These are phyloP conservation scores for Cantharellus cinnabarinus DNA, from an alignment of 768 basidiomycete species.

Conservation along the genomic window DNA sequence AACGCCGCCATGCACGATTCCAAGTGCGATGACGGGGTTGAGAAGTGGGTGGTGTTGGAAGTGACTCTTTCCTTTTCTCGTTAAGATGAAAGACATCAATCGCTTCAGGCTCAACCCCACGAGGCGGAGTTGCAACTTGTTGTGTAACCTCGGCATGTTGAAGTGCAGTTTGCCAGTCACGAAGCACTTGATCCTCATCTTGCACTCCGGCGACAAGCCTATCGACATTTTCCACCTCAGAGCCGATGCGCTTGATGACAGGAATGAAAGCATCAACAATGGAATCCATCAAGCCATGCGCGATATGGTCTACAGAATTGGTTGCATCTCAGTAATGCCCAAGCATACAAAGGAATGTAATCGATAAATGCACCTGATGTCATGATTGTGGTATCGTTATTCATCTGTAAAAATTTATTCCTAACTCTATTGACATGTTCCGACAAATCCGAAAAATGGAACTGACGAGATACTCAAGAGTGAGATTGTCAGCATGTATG, in stretches of 20 bases:
- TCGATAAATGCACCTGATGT: conserved; percentile 36
- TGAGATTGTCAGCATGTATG: background rate
- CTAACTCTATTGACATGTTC: conserved; percentile 66
- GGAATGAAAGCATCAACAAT: conserved; percentile 90
- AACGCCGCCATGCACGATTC: no score
- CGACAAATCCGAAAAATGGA: conserved; percentile 79
- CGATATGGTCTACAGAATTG: conserved; percentile 59
- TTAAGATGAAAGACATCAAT: background rate
- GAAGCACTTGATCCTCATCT: background rate
- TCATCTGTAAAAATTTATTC: conserved; percentile 43
- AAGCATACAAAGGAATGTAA: background rate
- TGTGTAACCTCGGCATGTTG: background rate
- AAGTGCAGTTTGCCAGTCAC: background rate
- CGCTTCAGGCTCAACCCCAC: background rate
- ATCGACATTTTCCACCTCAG: conserved; percentile 62
- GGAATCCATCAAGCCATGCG: conserved; percentile 78
- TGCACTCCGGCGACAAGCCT: conserved; percentile 26
- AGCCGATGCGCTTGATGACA: conserved; percentile 57
- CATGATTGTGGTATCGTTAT: conserved; percentile 35
- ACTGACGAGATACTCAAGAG: conserved; percentile 24
- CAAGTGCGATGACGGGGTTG: background rate
- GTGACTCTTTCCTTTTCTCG: background rate
- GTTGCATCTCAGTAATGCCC: background rate
- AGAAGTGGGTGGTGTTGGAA: background rate
- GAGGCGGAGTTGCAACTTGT: no score